phyloP scores from a whole-genome alignment of 2,329 filamentous ascomycete genomes.

The Pseudogymnoascus sp. region DNA sequence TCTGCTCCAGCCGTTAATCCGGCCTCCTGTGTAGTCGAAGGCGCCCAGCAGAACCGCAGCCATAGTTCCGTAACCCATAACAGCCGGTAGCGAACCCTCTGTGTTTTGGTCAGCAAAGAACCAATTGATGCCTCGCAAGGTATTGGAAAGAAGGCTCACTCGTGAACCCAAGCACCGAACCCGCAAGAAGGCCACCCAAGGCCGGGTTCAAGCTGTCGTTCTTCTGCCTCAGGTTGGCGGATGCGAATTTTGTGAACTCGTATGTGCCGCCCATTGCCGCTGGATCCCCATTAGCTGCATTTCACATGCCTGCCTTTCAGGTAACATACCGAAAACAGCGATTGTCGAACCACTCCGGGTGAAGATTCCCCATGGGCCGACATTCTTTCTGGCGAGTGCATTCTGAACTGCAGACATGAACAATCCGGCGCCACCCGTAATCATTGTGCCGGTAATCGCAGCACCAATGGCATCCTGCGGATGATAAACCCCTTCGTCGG shows the following conservation, averaged over 20 bases:
- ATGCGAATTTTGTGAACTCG: conserved; percentile 55
- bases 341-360: conserved; percentile 70
- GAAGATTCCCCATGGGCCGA: conserved; percentile 73
- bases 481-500: conserved; percentile 49
- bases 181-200: conserved; percentile 57
- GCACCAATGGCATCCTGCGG: conserved; percentile 66
- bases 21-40: conserved; percentile 56
- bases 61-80: conserved; percentile 54
- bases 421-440: conserved; percentile 60
- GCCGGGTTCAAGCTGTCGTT: conserved; percentile 57
- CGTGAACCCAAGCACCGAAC: conserved; percentile 51
- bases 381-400: conserved; percentile 72
- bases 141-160: conserved; percentile 34
- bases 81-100: conserved; percentile 38
- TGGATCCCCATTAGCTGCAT: conserved; percentile 27
- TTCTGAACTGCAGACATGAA: conserved; percentile 76
- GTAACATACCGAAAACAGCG: conserved; percentile 50
- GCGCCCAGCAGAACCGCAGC: conserved; percentile 47
- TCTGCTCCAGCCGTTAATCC: conserved; percentile 41
- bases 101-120: conserved; percentile 6
- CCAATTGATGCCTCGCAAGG: not conserved
- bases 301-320: conserved; percentile 8
- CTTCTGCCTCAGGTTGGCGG: conserved; percentile 61
- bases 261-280: conserved; percentile 61
- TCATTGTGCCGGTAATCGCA: conserved; percentile 53